Base-by-base conservation (phyloP, 768 basidiomycete species). In the Tylopilus balloui region DNA sequence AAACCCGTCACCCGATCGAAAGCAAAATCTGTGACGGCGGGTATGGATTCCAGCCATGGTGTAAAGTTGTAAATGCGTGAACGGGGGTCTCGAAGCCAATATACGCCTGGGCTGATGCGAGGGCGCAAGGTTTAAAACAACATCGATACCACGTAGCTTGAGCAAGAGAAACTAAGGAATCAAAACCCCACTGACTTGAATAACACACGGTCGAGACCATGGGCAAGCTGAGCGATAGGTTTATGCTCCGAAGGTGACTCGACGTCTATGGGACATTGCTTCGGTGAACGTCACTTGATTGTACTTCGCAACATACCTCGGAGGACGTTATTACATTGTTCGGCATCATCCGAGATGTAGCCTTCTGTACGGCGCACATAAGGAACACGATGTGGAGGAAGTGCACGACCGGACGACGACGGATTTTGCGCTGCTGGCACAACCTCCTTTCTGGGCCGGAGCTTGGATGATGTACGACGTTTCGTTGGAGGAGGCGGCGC, bases 51-150 rank as follows among this genome's bases (percentile, higher is more conserved):
- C 5, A 96, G 70, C 61, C 76, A 79, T 4, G 83, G 79, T 0
- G 82, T 67, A 62, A 92, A 97, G 61, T 94, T 94, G 69, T 88
- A 94, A 13, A 91, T 85, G 6, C 81, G 76, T 0, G 92, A 88
- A 15, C 88, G 76, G 1, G 91, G 88, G 61, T 98, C 92, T 58
- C 83, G 81, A 2, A 96, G 69, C 84, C 90, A 90, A 57, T 92
- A 89, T 1, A 94, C 85, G 10, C 90, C 89, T 5, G 88, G 89
- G 56, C 93, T 96, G 51, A 20, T 50, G 19, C 9, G 31, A 45
- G 41, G 27, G 7, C 43, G 25, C 35, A 4, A 13, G 1, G n/a
- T 45, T 43, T 9, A 20, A 34, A 13, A 31, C 4, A 8, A 36
- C 15, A 35, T 5, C 14, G 3, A 17, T 21, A 11, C 5, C 10